A percentile compares a stretch with the other conserved stretches of the same genome.
phyloP scores from a whole-genome alignment of 495 filamentous ascomycete genomes.

The Xylaria longipes region DNA sequence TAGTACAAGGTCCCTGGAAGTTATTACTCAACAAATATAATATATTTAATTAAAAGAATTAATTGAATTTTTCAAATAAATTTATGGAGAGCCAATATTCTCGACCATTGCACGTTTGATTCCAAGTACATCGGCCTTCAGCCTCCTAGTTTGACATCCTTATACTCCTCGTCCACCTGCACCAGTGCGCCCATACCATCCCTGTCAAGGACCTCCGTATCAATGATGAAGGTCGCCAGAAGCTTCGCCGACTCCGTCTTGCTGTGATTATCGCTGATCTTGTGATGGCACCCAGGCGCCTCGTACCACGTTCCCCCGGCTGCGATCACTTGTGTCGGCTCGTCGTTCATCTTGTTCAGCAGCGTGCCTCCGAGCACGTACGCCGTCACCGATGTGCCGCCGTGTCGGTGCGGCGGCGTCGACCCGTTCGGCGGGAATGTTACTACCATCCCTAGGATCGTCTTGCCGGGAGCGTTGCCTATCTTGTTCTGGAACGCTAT shows the following conservation, averaged over 20 bases:
- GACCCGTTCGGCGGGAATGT: constrained; percentile 4
- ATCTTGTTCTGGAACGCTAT: constrained; percentile 1
- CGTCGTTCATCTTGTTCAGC: constrained; percentile 10
- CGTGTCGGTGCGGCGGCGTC: constrained; percentile 3
- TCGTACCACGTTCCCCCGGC: constrained; percentile 3
- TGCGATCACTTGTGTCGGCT: neutral
- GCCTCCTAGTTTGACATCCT: constrained; percentile 7
- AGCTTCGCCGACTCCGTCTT: constrained; percentile 2
- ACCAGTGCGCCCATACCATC: neutral
- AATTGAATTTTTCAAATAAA: no score
- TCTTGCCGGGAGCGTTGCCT: neutral
- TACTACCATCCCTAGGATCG: constrained; percentile 8
- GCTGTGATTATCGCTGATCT: constrained; percentile 5
- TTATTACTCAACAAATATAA: no score
- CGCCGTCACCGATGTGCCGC: constrained; percentile 5
- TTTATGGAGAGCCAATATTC: no score
- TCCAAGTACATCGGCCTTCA: no score
- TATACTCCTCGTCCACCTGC: constrained; percentile 4
- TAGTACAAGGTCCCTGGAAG: no score
- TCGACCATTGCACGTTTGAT: no score
- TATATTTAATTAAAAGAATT: no score
- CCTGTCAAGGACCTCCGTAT: constrained; percentile 1
- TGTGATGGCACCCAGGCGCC: constrained; percentile 5
- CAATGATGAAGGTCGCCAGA: neutral
- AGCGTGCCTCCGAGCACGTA: constrained; percentile 1